A percentile compares a stretch with the other conserved stretches of the same genome.
phyloP scores from a whole-genome alignment of 2,329 filamentous ascomycete genomes.

The Cordyceps cicadae region DNA sequence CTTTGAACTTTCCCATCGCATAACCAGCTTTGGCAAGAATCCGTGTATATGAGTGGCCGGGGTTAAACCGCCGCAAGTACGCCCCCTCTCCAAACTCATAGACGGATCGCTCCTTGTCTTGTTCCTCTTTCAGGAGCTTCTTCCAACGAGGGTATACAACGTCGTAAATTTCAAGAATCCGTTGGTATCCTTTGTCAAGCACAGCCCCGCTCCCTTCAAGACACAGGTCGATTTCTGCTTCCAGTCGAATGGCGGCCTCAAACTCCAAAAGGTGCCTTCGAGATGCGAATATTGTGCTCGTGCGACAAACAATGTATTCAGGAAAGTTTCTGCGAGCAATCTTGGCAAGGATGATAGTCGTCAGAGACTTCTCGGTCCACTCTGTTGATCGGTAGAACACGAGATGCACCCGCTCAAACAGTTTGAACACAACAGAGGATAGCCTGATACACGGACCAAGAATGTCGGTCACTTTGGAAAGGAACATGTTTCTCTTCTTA shows the following conservation, averaged over 20 bases:
- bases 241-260: conserved; percentile 74
- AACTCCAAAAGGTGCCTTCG: conserved; percentile 74
- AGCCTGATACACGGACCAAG: conserved; percentile 81
- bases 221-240: conserved; percentile 72
- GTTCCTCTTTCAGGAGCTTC: conserved; percentile 61
- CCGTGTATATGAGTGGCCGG: conserved; percentile 86
- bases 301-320: conserved; percentile 81
- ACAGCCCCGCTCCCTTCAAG: conserved; percentile 71
- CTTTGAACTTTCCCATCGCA: conserved; percentile 72
- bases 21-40: conserved; percentile 82
- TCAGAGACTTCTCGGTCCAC: conserved; percentile 96
- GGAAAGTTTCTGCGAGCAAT: conserved; percentile 85
- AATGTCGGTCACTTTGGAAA: conserved; percentile 65
- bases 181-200: conserved; percentile 54
- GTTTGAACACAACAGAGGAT: conserved; percentile 59
- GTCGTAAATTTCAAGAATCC: conserved; percentile 64
- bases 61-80: conserved; percentile 82
- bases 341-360: conserved; percentile 86
- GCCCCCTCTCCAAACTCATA: conserved; percentile 80
- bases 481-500: conserved; percentile 66
- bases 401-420: conserved; percentile 90
- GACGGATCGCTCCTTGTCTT: conserved; percentile 64
- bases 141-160: conserved; percentile 76
- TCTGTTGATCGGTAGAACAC: conserved; percentile 94
- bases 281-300: conserved; percentile 78